phyloP scores from a whole-genome alignment of 345 rosid species.

The Eucalyptus cloeziana region DNA sequence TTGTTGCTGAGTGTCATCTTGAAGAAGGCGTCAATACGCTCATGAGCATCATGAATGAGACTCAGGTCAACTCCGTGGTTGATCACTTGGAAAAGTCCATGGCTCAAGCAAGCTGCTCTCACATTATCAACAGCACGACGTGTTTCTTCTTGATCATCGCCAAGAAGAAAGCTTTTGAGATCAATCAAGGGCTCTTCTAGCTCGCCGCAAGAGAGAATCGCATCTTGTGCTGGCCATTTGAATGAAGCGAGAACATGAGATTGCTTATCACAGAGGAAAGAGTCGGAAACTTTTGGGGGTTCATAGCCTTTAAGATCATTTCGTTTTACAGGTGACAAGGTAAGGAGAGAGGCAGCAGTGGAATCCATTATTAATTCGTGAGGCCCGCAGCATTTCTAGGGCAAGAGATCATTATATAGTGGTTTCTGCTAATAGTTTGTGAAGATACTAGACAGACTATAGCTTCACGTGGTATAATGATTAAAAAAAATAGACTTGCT shows the following conservation, averaged over 20 bases:
- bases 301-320: neutral
- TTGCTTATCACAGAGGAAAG: neutral
- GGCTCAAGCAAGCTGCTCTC: constrained; percentile 36
- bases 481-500: neutral
- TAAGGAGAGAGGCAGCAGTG: neutral
- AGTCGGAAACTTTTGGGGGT: neutral
- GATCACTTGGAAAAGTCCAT: constrained; percentile 58
- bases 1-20: constrained; percentile 14
- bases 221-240: constrained; percentile 31
- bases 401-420: neutral
- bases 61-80: constrained; percentile 41
- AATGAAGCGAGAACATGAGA: constrained; percentile 17
- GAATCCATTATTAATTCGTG: neutral
- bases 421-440: neutral
- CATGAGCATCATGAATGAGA: constrained; percentile 19
- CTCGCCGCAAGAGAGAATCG: constrained; percentile 12
- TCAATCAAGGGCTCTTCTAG: constrained; percentile 33
- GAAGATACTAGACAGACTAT: neutral
- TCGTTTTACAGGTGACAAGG: neutral
- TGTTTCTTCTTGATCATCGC: constrained; percentile 16
- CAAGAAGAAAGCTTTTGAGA: constrained; percentile 24
- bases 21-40: constrained; percentile 19
- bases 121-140: constrained; percentile 12
- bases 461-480: neutral
- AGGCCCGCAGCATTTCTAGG: neutral